phyloP scores from a whole-genome alignment of 805 yeast species.

The Candida xyloterini region DNA sequence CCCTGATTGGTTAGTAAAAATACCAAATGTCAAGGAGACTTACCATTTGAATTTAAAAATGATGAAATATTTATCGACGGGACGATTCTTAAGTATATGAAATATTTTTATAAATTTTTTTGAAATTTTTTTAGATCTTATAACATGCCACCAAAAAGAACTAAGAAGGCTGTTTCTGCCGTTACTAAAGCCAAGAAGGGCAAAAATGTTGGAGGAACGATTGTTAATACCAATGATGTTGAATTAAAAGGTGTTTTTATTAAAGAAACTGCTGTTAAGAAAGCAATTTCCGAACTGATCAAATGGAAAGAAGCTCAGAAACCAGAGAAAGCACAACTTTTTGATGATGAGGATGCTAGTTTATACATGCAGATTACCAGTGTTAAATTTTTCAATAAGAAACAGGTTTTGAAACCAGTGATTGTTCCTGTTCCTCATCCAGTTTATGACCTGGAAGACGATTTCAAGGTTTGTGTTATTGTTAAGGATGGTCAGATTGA shows the following conservation, averaged over 20 bases:
- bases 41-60: constrained; percentile 5
- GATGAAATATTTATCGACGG: constrained; percentile 4
- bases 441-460: constrained; percentile 40
- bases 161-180: constrained; percentile 16
- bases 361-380: constrained; percentile 63
- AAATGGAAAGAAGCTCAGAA: constrained; percentile 47
- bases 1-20: constrained; percentile 23
- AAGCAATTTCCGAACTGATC: constrained; percentile 63
- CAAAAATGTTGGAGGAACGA: constrained; percentile 14
- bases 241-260: constrained; percentile 35
- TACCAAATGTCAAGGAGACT: neutral
- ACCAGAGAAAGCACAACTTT: constrained; percentile 44
- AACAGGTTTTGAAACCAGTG: constrained; percentile 57
- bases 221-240: constrained; percentile 38
- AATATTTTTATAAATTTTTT: constrained; percentile 6
- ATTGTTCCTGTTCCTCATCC: constrained; percentile 46
- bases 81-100: constrained; percentile 1
- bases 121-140: constrained; percentile 5
- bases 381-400: constrained; percentile 60
- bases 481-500: constrained; percentile 60
- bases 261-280: constrained; percentile 31
- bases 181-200: constrained; percentile 19
- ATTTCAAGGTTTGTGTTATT: constrained; percentile 58
- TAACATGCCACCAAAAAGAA: constrained; percentile 23
- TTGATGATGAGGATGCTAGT: constrained; percentile 55